These are phyloP conservation scores for Cystobasidium sp. DNA, from an alignment of 1,284 basidiomycete species.

Conservation along the genomic window DNA sequence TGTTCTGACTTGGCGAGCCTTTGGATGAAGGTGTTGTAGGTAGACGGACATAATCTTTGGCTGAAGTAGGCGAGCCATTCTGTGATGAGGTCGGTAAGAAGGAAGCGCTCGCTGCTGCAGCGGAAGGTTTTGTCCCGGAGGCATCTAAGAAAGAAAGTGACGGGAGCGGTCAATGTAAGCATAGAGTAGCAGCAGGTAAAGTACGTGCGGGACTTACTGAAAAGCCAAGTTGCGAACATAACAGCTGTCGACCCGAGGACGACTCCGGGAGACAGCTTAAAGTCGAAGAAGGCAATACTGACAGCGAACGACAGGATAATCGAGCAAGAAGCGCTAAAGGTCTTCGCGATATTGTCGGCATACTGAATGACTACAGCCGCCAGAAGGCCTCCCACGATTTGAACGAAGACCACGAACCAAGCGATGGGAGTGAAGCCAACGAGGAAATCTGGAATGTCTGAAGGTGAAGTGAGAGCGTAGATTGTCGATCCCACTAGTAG, in stretches of 20 bases:
- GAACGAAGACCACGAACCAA: constrained; percentile 56
- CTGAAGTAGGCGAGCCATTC: not conserved
- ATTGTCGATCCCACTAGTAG: constrained; percentile 54
- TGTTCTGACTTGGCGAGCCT: not conserved
- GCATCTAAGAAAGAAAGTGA: not conserved
- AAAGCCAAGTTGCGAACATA: constrained; percentile 36
- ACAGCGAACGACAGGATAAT: constrained; percentile 57
- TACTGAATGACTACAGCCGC: constrained; percentile 55
- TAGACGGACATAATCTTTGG: not conserved
- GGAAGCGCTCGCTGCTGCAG: not conserved
- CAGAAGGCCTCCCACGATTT: constrained; percentile 56
- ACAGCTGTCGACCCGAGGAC: constrained; percentile 33
- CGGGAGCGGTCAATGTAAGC: too few species aligned
- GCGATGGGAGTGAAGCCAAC: constrained; percentile 55
- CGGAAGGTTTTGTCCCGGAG: not conserved
- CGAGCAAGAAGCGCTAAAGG: constrained; percentile 56
- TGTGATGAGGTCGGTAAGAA: constrained; percentile 9
- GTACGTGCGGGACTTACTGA: too few species aligned
- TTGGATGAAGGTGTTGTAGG: not conserved
- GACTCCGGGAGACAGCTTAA: constrained; percentile 30
- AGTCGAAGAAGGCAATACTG: constrained; percentile 42
- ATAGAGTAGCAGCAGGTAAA: too few species aligned
- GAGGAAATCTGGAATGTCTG: constrained; percentile 46
- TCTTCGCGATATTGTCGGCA: constrained; percentile 58
- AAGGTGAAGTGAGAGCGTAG: constrained; percentile 50